Percentiles rank a stretch among this genome's conserved stretches.
phyloP scores from a whole-genome alignment of 176 grass and related monocot species.

The Rhynchospora pubera region DNA sequence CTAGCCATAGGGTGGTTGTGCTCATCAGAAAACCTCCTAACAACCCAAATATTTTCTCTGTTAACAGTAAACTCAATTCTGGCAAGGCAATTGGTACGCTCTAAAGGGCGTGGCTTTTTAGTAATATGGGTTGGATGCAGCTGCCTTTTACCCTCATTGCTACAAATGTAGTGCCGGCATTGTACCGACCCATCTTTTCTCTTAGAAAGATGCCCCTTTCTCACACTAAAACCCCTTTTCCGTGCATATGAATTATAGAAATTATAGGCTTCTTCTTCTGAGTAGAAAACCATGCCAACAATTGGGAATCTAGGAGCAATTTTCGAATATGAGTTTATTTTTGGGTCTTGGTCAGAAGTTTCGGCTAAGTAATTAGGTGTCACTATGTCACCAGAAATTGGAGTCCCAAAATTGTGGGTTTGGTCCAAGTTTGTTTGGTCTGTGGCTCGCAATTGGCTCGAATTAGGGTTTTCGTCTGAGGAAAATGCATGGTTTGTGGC shows the following conservation, averaged over 20 bases:
- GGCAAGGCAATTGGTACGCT: constrained; percentile 35
- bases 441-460: neutral
- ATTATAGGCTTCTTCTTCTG: constrained; percentile 38
- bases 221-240: constrained; percentile 37
- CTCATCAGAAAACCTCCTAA: constrained; percentile 34
- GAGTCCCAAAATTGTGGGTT: neutral
- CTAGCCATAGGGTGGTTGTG: constrained; percentile 34
- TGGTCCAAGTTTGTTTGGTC: neutral
- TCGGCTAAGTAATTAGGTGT: neutral
- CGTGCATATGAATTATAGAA: constrained; percentile 41
- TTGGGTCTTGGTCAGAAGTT: neutral
- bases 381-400: neutral
- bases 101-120: constrained; percentile 34
- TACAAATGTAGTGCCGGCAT: constrained; percentile 39
- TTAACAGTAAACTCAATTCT: constrained; percentile 40
- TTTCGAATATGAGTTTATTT: neutral
- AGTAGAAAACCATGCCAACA: constrained; percentile 34
- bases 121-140: constrained; percentile 33
- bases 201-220: constrained; percentile 45
- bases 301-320: neutral
- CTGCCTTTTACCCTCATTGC: constrained; percentile 35
- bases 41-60: constrained; percentile 27
- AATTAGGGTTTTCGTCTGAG: neutral
- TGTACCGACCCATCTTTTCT: constrained; percentile 37
- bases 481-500: neutral